Evolutionary conservation across 768 basidiomycete species (phyloP).

Genomic region (Tylopilus sp.): DNA sequence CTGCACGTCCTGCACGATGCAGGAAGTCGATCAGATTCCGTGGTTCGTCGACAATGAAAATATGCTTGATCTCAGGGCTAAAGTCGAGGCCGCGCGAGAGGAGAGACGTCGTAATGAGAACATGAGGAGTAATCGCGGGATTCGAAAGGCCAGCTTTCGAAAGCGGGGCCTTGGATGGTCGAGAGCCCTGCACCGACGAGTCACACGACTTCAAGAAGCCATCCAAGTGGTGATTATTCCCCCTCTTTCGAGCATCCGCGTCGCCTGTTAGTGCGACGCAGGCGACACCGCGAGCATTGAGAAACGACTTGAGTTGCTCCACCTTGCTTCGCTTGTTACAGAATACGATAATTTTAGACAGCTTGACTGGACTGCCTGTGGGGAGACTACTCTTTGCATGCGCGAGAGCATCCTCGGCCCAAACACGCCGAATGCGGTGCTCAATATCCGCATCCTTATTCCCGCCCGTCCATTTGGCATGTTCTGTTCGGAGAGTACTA

Average conservation of each 20-base stretch:
- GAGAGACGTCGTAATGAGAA: constrained; percentile 86
- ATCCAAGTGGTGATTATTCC: constrained; percentile 73
- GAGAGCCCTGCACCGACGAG: neutral
- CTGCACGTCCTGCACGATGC: constrained; percentile 85
- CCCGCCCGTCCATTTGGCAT: constrained; percentile 73
- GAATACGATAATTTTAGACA: constrained; percentile 78
- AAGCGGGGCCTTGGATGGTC: neutral
- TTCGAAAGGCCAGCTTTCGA: constrained; percentile 16
- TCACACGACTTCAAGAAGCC: constrained; percentile 54
- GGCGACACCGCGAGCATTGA: constrained; percentile 58
- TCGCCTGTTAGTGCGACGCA: constrained; percentile 65
- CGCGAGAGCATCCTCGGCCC: constrained; percentile 59
- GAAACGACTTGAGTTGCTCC: constrained; percentile 52
- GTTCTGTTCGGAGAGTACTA: constrained; percentile 61
- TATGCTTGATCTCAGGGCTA: constrained; percentile 67
- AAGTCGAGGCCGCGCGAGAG: constrained; percentile 92
- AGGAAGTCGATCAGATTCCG: constrained; percentile 89
- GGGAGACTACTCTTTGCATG: constrained; percentile 26
- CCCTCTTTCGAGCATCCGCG: constrained; percentile 54
- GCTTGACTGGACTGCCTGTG: constrained; percentile 22
- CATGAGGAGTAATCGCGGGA: constrained; percentile 45
- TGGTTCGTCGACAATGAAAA: constrained; percentile 86
- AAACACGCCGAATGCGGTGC: constrained; percentile 66
- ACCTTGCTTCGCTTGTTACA: constrained; percentile 76
- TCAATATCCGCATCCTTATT: constrained; percentile 81